These are phyloP conservation scores for Boletus speciosus DNA, from an alignment of 768 basidiomycete species.

Conservation along the genomic window DNA sequence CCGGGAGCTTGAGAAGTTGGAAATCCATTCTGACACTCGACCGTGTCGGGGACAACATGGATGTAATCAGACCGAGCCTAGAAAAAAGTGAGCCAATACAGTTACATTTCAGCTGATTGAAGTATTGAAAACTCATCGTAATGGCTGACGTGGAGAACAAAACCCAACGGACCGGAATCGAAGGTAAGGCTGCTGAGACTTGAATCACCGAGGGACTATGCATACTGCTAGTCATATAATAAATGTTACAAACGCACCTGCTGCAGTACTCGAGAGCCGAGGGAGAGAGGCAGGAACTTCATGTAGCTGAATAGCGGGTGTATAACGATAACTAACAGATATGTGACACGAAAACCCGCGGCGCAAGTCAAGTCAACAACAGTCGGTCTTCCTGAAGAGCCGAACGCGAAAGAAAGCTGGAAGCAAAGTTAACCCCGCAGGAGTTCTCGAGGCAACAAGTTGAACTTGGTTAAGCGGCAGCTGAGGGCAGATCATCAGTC, in stretches of 20 bases:
- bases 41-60: neutral
- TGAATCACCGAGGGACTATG: too few relatives aligned
- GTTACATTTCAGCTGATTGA: neutral
- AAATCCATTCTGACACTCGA: neutral
- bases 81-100: neutral
- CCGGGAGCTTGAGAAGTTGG: neutral
- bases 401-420: neutral
- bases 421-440: neutral
- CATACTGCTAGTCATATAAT: neutral
- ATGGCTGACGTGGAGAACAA: neutral
- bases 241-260: neutral
- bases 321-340: neutral
- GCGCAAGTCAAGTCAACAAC: neutral
- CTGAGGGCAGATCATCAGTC: too few relatives aligned
- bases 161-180: neutral
- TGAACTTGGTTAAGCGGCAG: too few relatives aligned
- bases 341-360: neutral
- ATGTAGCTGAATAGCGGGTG: neutral
- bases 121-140: neutral
- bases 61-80: neutral
- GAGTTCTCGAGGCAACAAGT: too few relatives aligned
- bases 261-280: neutral
- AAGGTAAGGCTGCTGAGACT: neutral
- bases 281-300: neutral
- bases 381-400: neutral